phyloP scores from a whole-genome alignment of 352 stramenopile species.

The Pythium monospermum region DNA sequence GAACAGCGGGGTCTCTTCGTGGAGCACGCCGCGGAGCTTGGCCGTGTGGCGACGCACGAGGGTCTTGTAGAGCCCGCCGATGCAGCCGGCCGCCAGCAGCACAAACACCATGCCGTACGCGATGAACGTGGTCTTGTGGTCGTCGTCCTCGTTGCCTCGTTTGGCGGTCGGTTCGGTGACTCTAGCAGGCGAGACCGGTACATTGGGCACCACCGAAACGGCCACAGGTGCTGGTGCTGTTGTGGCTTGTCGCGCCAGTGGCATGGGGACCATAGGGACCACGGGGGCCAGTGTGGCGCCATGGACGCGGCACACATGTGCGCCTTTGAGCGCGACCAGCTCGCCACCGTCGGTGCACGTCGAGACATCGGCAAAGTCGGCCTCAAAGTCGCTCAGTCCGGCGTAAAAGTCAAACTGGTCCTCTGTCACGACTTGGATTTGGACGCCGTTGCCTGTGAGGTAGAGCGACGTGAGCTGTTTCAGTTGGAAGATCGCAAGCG shows the following conservation, averaged over 20 bases:
- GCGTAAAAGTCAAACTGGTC: slow-evolving; percentile 69
- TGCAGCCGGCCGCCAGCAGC: slow-evolving; percentile 33
- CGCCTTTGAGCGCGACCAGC: slow-evolving; percentile 55
- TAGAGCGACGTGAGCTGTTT: slow-evolving; percentile 41
- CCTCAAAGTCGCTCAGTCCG: slow-evolving; percentile 44
- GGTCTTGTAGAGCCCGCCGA: slow-evolving; percentile 38
- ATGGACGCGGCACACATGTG: slow-evolving; percentile 38
- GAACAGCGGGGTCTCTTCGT: slow-evolving; percentile 68
- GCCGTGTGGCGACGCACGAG: slow-evolving; percentile 30
- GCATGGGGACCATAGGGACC: slow-evolving; percentile 26
- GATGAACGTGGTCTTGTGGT: slow-evolving; percentile 59
- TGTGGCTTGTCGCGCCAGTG: slow-evolving; percentile 21
- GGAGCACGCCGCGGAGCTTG: slow-evolving; percentile 42
- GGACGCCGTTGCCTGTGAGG: slow-evolving; percentile 44
- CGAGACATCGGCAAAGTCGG: slow-evolving; percentile 47
- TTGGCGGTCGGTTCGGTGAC: neutral
- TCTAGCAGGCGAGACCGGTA: slow-evolving; percentile 7
- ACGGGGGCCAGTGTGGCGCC: slow-evolving; percentile 16
- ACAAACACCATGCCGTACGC: slow-evolving; percentile 38
- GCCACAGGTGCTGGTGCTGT: slow-evolving; percentile 16
- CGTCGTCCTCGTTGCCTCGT: slow-evolving; percentile 18
- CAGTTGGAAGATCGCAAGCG: slow-evolving; percentile 40
- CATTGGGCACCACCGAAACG: too few relatives aligned
- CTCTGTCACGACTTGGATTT: slow-evolving; percentile 43
- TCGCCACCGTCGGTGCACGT: slow-evolving; percentile 36